A percentile compares a stretch with the other conserved stretches of the same genome.
Conservation (phyloP, 192 early-diverging fungal genomes). For the Glomus cerebriforme region DNA sequence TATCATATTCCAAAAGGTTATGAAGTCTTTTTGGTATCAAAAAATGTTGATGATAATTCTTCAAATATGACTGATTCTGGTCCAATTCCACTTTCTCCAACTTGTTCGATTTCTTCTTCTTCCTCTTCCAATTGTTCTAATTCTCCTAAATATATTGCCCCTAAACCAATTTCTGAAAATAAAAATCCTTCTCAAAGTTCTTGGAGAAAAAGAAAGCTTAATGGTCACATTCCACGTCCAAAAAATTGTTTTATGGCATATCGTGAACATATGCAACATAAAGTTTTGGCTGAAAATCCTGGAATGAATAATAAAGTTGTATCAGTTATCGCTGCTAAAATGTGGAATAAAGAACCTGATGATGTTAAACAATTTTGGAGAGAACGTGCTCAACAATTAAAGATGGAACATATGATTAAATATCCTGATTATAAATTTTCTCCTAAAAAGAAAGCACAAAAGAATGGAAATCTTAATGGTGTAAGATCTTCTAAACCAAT, state of each 20-base stretch:
- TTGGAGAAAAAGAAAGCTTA: slow-evolving; percentile 22
- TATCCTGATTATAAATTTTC: slow-evolving; percentile 46
- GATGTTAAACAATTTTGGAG: slow-evolving; percentile 31
- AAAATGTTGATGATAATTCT: neutral
- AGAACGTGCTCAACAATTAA: slow-evolving; percentile 27
- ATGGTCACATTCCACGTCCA: slow-evolving; percentile 40
- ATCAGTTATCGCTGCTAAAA: slow-evolving; percentile 33
- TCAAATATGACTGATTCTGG: neutral
- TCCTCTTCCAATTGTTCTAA: neutral
- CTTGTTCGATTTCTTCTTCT: neutral
- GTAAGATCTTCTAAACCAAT: neutral
- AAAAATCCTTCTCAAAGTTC: neutral
- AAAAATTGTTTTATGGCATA: slow-evolving; percentile 45
- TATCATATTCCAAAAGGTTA: slow-evolving; percentile 31
- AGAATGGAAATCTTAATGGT: neutral
- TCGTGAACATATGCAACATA: slow-evolving; percentile 54
- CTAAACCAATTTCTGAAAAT: too few relatives aligned
- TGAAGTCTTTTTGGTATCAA: slow-evolving; percentile 28
- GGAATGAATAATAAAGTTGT: slow-evolving; percentile 37
- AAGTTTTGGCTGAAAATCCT: slow-evolving; percentile 20
- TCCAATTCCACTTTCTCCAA: neutral
- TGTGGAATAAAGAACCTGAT: slow-evolving; percentile 35
- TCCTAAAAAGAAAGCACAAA: slow-evolving; percentile 35
- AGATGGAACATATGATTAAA: slow-evolving; percentile 29
- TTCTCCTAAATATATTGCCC: neutral